These are phyloP conservation scores for Alloascoidea africana DNA, from an alignment of 805 yeast species.

Conservation along the genomic window DNA sequence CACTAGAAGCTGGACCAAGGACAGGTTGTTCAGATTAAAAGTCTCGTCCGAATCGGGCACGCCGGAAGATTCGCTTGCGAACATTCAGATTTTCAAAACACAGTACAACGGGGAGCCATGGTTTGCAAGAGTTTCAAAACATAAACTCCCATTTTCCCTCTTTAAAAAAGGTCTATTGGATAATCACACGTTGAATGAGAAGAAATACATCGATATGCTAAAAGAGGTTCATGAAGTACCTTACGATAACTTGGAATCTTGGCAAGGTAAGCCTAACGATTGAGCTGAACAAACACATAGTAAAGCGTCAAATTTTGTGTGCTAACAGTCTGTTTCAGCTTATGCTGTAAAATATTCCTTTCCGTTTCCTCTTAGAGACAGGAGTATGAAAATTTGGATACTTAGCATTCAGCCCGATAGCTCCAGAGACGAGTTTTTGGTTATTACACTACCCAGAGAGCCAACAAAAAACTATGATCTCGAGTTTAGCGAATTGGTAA, in stretches of 20 bases:
- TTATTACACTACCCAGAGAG: constrained; percentile 20
- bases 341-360: constrained; percentile 15
- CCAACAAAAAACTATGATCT: constrained; percentile 7
- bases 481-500: neutral
- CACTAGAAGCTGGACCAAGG: constrained; percentile 10
- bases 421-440: constrained; percentile 15
- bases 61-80: too few relatives aligned
- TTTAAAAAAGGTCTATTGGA: constrained; percentile 15
- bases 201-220: constrained; percentile 19
- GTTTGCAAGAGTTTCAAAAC: constrained; percentile 21
- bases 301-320: too few relatives aligned
- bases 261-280: neutral
- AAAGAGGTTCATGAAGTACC: constrained; percentile 6
- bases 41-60: too few relatives aligned
- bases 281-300: too few relatives aligned
- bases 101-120: constrained; percentile 16
- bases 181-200: constrained; percentile 22
- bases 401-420: constrained; percentile 14
- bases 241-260: neutral
- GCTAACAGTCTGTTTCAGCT: too few relatives aligned
- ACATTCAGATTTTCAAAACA: constrained; percentile 11
- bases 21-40: constrained; percentile 7
- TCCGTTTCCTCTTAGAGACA: constrained; percentile 17
- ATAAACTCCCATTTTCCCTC: constrained; percentile 14
- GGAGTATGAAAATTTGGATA: constrained; percentile 22